Percentiles rank a stretch among this genome's conserved stretches.
These are phyloP conservation scores for Pseudoperonospora humuli DNA, from an alignment of 352 stramenopile species.

Conservation along the genomic window DNA sequence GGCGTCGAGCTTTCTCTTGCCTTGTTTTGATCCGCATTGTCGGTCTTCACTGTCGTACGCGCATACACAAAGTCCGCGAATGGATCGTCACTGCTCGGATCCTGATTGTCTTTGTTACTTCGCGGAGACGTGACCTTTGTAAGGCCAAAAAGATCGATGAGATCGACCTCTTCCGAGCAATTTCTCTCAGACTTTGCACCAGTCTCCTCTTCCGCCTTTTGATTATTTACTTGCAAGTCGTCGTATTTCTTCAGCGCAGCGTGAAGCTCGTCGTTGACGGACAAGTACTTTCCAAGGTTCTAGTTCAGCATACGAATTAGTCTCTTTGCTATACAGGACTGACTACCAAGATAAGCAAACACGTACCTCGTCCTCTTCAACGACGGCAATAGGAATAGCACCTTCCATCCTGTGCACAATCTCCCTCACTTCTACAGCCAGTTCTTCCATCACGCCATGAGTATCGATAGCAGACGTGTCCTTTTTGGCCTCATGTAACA, in stretches of 20 bases:
- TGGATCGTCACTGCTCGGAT: constrained; percentile 36
- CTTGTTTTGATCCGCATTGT: constrained; percentile 6
- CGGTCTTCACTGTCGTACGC: constrained; percentile 22
- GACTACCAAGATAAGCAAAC: background rate
- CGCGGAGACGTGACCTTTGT: constrained; percentile 4
- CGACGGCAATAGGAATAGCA: constrained; percentile 53
- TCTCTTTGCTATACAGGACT: background rate
- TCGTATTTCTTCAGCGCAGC: constrained; percentile 52
- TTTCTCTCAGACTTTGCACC: background rate
- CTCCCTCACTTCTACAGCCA: constrained; percentile 49
- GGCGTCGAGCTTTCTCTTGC: background rate
- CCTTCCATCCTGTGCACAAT: constrained; percentile 54
- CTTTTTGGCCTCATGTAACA: constrained; percentile 63
- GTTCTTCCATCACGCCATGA: constrained; percentile 61
- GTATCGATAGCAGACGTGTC: constrained; percentile 29
- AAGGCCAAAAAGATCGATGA: constrained; percentile 24
- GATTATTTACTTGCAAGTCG: constrained; percentile 25
- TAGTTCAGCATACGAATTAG: constrained; percentile 10
- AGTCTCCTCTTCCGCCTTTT: constrained; percentile 11
- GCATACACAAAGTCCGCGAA: constrained; percentile 58
- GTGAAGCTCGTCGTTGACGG: constrained; percentile 62
- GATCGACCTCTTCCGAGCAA: constrained; percentile 11
- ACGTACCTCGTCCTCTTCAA: constrained; percentile 40
- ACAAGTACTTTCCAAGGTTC: constrained; percentile 57
- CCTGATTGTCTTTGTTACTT: constrained; percentile 31